These are phyloP conservation scores for Rhodocollybia butyracea DNA, from an alignment of 768 basidiomycete species.

Conservation along the genomic window DNA sequence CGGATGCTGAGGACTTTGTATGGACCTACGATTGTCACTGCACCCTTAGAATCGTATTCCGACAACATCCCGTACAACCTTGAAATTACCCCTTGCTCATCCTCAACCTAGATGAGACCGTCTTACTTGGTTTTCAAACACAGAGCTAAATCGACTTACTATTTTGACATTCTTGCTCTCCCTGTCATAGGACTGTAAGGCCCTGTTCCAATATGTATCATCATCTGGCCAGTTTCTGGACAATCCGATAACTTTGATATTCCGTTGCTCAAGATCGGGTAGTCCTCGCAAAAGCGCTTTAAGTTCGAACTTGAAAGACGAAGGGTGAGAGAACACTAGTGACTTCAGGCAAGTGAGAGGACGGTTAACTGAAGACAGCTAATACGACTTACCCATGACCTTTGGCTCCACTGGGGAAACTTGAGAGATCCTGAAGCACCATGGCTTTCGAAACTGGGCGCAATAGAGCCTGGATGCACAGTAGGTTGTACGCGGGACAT, in stretches of 20 bases:
- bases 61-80: slow-evolving; percentile 3
- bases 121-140: not conserved
- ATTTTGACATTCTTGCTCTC: not conserved
- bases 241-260: slow-evolving; percentile 2
- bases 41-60: not conserved
- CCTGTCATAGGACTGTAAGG: not conserved
- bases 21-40: not conserved
- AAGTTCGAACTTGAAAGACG: not conserved
- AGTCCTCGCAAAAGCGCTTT: not conserved
- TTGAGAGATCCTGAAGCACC: not conserved
- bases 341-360: not conserved
- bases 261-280: slow-evolving; percentile 2
- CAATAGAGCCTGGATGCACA: not conserved
- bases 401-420: slow-evolving; percentile 2
- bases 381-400: slow-evolving; percentile 2
- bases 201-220: not conserved
- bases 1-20: not conserved
- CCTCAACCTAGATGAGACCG: not conserved
- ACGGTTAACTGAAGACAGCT: not conserved
- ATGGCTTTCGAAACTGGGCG: slow-evolving; percentile 3
- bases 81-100: not conserved
- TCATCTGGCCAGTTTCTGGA: slow-evolving; percentile 3
- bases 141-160: not conserved
- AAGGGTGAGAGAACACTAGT: slow-evolving; percentile 5
- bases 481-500: not conserved